Base-by-base conservation (phyloP, 805 yeast genomes). In the Hanseniaspora vineae region DNA sequence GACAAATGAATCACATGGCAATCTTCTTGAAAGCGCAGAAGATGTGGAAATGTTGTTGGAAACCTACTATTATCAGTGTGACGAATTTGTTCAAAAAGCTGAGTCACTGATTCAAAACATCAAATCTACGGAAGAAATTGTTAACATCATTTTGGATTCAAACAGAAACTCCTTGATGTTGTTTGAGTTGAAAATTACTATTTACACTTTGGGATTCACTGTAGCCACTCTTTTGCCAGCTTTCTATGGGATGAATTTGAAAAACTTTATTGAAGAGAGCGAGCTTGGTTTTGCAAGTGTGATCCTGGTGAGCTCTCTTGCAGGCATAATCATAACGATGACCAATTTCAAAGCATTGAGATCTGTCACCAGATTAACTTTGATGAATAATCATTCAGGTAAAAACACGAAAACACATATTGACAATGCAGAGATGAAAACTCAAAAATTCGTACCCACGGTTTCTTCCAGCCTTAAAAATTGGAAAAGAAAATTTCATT, bases 11-110 rank as follows among this genome's bases (percentile, higher is more conserved):
- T 5, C 4, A 5, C 29, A 23, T 23, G 29, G 29, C 29, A 23
- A 23, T 23, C 44, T 48, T 11, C 29, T 44, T 8, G 49, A 31
- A 1, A 76, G 75, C 58, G 74, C 71, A 52, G 84, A 81, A 9
- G 96, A 89, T 55, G 73, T 86, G 18, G 97, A 89, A 62, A 82
- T 88, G 81, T 69, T 89, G 45, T 61, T 89, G 18, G 97, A 89
- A 59, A 78, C 95, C 0, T 89, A 89, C 65, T 88, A 85, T 64
- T 82, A 84, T 50, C 96, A 88, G 56, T 82, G 90, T 59, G 96
- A 89, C 59, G 97, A 89, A 66, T 80, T 84, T 54, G 96, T 88
- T 6, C 97, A 89, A 62, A 90, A 84, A 55, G 81, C 95, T 0
- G 95, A 85, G 42, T 81, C 90, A 3, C 67, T 88, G 48, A 76